A percentile compares a stretch with the other conserved stretches of the same genome.
phyloP scores from a whole-genome alignment of 208 protist species.

The Trypanosomatidae sp. region DNA sequence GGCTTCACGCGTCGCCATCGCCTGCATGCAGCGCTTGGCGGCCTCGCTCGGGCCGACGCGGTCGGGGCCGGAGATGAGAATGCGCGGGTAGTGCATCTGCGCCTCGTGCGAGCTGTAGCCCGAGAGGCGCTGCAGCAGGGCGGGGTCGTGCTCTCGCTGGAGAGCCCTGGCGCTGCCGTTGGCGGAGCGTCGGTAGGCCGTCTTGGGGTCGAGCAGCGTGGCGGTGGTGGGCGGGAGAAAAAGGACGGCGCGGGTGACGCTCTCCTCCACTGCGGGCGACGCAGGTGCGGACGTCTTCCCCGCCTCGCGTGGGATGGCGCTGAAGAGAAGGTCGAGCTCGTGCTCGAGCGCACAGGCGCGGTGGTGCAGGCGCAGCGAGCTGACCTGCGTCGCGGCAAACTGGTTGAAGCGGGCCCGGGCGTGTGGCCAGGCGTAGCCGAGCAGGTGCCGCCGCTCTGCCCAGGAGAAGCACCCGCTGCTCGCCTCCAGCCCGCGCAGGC shows the following conservation, averaged over 20 bases:
- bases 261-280: no score
- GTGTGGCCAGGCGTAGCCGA: conserved; percentile 60
- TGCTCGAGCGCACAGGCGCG: conserved; percentile 55
- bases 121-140: conserved; percentile 16
- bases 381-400: conserved; percentile 62
- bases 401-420: conserved; percentile 50
- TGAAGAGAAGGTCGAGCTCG: conserved; percentile 66
- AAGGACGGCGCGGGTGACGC: conserved; percentile 2
- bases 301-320: no score
- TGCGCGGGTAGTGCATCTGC: conserved; percentile 64
- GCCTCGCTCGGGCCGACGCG: conserved; percentile 21
- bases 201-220: no score
- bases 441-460: conserved; percentile 23
- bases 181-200: conserved; percentile 2
- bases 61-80: conserved; percentile 64
- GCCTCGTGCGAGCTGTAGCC: conserved; percentile 20
- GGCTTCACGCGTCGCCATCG: conserved; percentile 37
- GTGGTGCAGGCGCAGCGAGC: conserved; percentile 64
- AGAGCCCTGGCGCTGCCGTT: conserved; percentile 10
- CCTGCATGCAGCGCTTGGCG: conserved; percentile 37
- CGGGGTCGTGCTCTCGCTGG: conserved; percentile 13
- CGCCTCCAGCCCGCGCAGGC: conserved; percentile 40
- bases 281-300: no score
- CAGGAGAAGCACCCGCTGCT: conserved; percentile 21
- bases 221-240: conserved; percentile 11